Conservation (phyloP, 805 yeast genomes). For the Kodamaea kaohsiungensis region DNA sequence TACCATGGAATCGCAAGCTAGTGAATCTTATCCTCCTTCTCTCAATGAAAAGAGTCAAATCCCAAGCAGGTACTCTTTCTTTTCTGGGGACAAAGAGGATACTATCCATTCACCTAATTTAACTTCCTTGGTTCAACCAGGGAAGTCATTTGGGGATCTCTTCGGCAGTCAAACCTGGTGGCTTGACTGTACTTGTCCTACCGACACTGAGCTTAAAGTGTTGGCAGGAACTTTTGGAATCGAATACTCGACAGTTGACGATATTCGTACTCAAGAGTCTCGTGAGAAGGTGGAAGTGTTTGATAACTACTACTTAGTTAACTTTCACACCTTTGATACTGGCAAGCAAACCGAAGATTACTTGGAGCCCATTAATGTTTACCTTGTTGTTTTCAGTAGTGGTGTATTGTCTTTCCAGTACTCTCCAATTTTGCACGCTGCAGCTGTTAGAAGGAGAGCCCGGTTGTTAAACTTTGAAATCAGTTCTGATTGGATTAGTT, state of each 20-base stretch:
- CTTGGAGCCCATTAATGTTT: slow-evolving; percentile 75
- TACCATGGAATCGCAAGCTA: not conserved
- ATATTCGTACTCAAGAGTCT: slow-evolving; percentile 23
- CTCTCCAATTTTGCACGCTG: slow-evolving; percentile 58
- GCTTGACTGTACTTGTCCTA: slow-evolving; percentile 25
- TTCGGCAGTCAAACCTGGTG: slow-evolving; percentile 84
- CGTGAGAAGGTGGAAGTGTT: slow-evolving; percentile 24
- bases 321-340: slow-evolving; percentile 23
- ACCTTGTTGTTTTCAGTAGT: slow-evolving; percentile 61
- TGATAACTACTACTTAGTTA: slow-evolving; percentile 21
- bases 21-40: not conserved
- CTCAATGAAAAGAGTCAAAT: not conserved
- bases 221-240: slow-evolving; percentile 23
- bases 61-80: slow-evolving; percentile 65
- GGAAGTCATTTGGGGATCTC: slow-evolving; percentile 63
- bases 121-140: slow-evolving; percentile 69
- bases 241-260: slow-evolving; percentile 25
- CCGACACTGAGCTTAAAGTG: slow-evolving; percentile 22
- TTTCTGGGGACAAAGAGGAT: slow-evolving; percentile 78
- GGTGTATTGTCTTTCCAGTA: slow-evolving; percentile 64
- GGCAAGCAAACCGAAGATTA: slow-evolving; percentile 71
- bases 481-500: slow-evolving; percentile 79
- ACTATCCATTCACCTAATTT: slow-evolving; percentile 89
- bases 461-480: slow-evolving; percentile 77
- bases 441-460: slow-evolving; percentile 78